Conservation (phyloP, 345 rosid genomes). For the Kernera saxatilis region DNA sequence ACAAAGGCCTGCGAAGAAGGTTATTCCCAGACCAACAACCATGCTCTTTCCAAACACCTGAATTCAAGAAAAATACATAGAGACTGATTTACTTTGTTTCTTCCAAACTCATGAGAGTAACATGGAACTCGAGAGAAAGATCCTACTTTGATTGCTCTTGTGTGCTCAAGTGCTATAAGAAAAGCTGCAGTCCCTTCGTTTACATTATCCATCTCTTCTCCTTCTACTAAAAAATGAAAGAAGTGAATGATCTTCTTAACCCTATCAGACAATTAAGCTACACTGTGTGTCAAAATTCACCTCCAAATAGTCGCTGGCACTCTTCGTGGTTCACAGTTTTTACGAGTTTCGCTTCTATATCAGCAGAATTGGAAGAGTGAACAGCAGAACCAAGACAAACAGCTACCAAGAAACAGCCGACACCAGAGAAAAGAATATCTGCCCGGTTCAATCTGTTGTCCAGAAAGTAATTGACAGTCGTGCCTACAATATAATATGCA, state of each 20-base stretch:
- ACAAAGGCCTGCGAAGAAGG: constrained; percentile 62
- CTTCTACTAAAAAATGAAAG: neutral
- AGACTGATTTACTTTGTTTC: neutral
- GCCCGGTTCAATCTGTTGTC: constrained; percentile 60
- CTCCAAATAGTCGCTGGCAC: constrained; percentile 11
- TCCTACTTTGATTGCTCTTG: constrained; percentile 62
- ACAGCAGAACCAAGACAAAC: constrained; percentile 76
- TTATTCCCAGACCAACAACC: constrained; percentile 51
- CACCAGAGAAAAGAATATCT: constrained; percentile 75
- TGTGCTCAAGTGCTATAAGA: constrained; percentile 57
- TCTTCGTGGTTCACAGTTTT: neutral
- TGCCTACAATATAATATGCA: constrained; percentile 38
- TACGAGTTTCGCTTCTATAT: constrained; percentile 47
- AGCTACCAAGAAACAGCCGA: constrained; percentile 67
- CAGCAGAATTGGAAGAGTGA: constrained; percentile 68
- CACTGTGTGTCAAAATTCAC: neutral
- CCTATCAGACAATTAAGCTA: neutral
- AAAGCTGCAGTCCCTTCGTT: constrained; percentile 49
- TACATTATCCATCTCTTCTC: constrained; percentile 30
- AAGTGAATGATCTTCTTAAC: constrained; percentile 23
- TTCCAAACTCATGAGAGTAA: neutral
- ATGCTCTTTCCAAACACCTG: constrained; percentile 72
- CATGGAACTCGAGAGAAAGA: neutral
- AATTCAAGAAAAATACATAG: constrained; percentile 4
- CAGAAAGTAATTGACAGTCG: constrained; percentile 73